Evolutionary conservation across 2,329 filamentous ascomycete species (phyloP).

Genomic region (Onygenales sp.): DNA sequence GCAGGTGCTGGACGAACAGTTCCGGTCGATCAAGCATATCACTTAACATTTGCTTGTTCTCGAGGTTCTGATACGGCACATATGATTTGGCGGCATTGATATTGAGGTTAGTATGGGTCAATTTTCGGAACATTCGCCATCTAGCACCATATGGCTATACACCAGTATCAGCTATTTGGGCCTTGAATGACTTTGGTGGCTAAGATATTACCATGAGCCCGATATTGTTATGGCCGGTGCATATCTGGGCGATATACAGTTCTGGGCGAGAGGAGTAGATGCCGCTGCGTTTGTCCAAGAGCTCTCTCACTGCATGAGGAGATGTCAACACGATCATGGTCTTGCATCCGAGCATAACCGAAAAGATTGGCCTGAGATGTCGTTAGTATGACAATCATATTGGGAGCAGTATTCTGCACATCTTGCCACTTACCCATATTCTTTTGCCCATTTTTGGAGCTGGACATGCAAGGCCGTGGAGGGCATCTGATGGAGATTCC

Average conservation of each 20-base stretch:
- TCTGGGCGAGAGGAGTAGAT: slow-evolving; percentile 42
- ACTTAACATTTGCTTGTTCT: slow-evolving; percentile 44
- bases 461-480: slow-evolving; percentile 33
- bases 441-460: slow-evolving; percentile 43
- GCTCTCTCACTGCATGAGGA: slow-evolving; percentile 39
- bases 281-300: slow-evolving; percentile 41
- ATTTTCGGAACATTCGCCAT: slow-evolving; percentile 23
- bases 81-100: slow-evolving; percentile 39
- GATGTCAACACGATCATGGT: slow-evolving; percentile 40
- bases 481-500: slow-evolving; percentile 45
- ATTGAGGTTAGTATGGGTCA: slow-evolving; percentile 40
- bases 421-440: slow-evolving; percentile 28
- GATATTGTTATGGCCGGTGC: slow-evolving; percentile 17
- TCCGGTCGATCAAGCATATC: slow-evolving; percentile 38
- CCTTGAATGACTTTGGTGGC: neutral
- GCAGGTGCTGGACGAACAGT: slow-evolving; percentile 35
- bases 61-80: slow-evolving; percentile 46
- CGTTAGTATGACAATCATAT: neutral
- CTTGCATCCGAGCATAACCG: slow-evolving; percentile 41
- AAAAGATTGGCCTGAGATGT: slow-evolving; percentile 37
- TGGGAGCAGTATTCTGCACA: neutral
- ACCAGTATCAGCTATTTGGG: no score
- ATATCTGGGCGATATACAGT: slow-evolving; percentile 36
- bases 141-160: slow-evolving; percentile 17
- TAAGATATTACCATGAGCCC: slow-evolving; percentile 22